These are phyloP conservation scores for Hymenoscyphus salicellus DNA, from an alignment of 2,329 filamentous ascomycete species.

Conservation along the genomic window DNA sequence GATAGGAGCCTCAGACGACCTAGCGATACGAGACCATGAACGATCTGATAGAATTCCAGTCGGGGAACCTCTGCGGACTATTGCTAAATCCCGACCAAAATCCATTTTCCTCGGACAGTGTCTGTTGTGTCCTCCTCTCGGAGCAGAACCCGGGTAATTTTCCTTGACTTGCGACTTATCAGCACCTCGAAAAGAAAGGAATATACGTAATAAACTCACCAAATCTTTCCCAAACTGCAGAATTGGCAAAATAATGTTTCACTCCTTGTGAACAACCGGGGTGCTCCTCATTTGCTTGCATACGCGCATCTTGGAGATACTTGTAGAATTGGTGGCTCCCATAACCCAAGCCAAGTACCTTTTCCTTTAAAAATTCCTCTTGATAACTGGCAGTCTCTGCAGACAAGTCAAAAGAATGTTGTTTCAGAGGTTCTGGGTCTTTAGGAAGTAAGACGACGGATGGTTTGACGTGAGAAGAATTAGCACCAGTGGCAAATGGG, in stretches of 20 bases:
- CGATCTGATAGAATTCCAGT: not conserved
- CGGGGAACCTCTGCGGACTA: not conserved
- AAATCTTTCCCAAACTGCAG: not conserved
- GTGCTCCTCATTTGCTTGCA: not conserved
- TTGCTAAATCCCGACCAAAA: not conserved
- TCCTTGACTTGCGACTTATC: not conserved
- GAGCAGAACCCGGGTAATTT: not conserved
- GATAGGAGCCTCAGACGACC: not conserved
- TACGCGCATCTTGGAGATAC: not conserved
- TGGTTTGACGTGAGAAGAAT: not conserved
- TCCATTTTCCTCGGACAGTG: not conserved
- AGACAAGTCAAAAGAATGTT: not conserved
- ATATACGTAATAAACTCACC: not conserved
- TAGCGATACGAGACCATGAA: not conserved
- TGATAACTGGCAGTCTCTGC: not conserved
- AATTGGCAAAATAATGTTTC: not conserved
- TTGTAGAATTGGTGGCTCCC: not conserved
- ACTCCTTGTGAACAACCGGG: not conserved
- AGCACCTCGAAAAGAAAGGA: not conserved
- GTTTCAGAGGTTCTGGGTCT: not conserved
- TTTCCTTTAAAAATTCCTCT: not conserved
- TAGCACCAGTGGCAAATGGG: not conserved
- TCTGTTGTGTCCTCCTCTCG: not conserved
- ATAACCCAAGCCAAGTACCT: not conserved
- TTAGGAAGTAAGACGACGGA: not conserved